Percentiles rank a stretch among this genome's conserved stretches.
phyloP scores from a whole-genome alignment of 2,329 filamentous ascomycete species.

The Colletotrichum eremochloae region DNA sequence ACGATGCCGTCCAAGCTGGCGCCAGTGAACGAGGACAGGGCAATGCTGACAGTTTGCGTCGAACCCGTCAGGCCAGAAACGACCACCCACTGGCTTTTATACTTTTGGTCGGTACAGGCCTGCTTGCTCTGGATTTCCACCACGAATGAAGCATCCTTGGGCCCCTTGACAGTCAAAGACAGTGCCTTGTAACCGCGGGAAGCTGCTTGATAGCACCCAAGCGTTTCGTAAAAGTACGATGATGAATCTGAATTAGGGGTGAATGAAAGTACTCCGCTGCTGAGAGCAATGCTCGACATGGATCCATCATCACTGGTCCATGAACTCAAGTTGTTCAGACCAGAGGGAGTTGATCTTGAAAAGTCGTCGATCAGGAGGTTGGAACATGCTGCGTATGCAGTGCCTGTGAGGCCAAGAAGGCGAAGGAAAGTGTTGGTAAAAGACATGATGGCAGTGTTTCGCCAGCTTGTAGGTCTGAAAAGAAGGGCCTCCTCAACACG shows the following conservation, averaged over 20 bases:
- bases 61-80: conserved; percentile 63
- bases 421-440: not conserved
- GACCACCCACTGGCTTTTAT: conserved; percentile 59
- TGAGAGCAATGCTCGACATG: conserved; percentile 57
- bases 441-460: conserved; percentile 18
- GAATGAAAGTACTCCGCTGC: conserved; percentile 61
- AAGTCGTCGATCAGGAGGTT: conserved; percentile 53
- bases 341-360: conserved; percentile 47
- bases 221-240: conserved; percentile 69
- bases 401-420: conserved; percentile 34
- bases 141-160: conserved; percentile 38
- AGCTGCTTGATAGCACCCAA: conserved; percentile 60
- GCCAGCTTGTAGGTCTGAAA: not conserved
- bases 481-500: conserved; percentile 3
- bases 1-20: conserved; percentile 32
- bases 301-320: conserved; percentile 63
- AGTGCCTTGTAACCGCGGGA: conserved; percentile 63
- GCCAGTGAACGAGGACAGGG: conserved; percentile 52
- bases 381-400: conserved; percentile 46
- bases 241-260: conserved; percentile 55
- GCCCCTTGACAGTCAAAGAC: conserved; percentile 44
- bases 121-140: conserved; percentile 53
- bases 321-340: conserved; percentile 50
- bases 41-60: conserved; percentile 63
- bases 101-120: conserved; percentile 56